Conservation (phyloP, 2,329 filamentous ascomycete species). For the Colletotrichum shisoi region DNA sequence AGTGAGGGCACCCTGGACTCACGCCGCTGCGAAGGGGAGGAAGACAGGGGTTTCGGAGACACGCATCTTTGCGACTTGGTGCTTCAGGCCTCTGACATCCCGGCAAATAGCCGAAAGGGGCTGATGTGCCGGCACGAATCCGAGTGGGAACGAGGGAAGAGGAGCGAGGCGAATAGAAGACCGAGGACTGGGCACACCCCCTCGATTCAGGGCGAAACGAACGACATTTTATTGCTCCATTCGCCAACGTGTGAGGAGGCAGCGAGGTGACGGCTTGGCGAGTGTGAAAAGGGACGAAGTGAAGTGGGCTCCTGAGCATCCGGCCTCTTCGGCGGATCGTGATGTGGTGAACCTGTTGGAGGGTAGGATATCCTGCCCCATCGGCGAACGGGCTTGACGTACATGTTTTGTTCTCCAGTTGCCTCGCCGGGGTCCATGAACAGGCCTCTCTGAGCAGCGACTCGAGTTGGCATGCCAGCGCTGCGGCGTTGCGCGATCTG, state of each 20-base stretch:
- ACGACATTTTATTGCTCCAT: conserved; percentile 30
- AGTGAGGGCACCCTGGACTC: conserved; percentile 18
- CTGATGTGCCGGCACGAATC: conserved; percentile 11
- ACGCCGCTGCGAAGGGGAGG: conserved; percentile 6
- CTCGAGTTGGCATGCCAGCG: conserved; percentile 32
- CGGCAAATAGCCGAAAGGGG: conserved; percentile 18
- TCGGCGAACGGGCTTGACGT: conserved; percentile 17
- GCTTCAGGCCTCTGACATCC: conserved; percentile 9
- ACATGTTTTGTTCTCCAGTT: background rate
- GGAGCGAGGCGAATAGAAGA: conserved; percentile 26
- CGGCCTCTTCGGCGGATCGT: background rate
- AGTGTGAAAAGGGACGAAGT: conserved; percentile 21
- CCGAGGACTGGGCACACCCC: conserved; percentile 20
- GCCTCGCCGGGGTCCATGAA: background rate
- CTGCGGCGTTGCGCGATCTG: conserved; percentile 22
- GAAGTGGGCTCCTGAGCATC: background rate
- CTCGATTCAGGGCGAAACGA: conserved; percentile 33
- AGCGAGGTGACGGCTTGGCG: conserved; percentile 16
- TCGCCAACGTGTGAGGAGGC: conserved; percentile 21
- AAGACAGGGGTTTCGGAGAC: conserved; percentile 30
- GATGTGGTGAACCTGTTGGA: background rate
- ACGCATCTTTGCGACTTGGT: conserved; percentile 24
- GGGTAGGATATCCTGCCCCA: conserved; percentile 2
- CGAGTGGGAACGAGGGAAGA: conserved; percentile 13
- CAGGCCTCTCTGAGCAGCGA: conserved; percentile 27